Base-by-base conservation (phyloP, 257 asterid species). In the Euphrasia confusa region DNA sequence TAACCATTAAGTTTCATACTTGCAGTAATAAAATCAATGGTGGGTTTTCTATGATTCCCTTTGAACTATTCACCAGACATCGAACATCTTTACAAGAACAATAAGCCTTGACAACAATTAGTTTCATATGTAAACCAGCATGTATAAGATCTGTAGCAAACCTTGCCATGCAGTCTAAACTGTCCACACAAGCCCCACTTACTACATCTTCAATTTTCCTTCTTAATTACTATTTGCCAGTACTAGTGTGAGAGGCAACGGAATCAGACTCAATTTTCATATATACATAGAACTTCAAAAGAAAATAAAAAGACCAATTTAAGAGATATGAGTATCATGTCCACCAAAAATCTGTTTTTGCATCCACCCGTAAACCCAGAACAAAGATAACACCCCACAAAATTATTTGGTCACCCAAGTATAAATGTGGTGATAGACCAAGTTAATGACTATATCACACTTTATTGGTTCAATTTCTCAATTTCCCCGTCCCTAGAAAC, bases 81-180 rank as follows among this genome's bases (percentile, higher is more conserved):
- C 24, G 18, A 45, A 54, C 57, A 55, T n/a, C 48, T 64, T 60
- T 54, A 24, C n/a, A 14, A 50, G 58, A 42, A 60, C 33, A 32
- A 68, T 45, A 58, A 32, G 26, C 53, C 12, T 24, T 21, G 27
- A 35, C 44, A 50, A 30, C 30, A 28, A 15, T 35, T 48, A 27
- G 10, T 47, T 58, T 58, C n/a, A 56, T 28, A 12, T 11, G 50
- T n/a, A 13, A 60, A 15, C 33, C 32, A 21, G 24, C 68, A 60
- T 28, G 37, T 11, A 17, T 47, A 15, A 58, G 39, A 45, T 54
- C 37, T 53, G 48, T 11, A 7, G 32, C 14, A 60, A 49, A 49
- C n/a, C 64, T 28, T 40, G 5, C 47, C 15, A 17, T 6, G 4
- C 59, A 14, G 15, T 48, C 17, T 49, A 8, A 49, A 15, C 24